Conservation (phyloP, 1,284 basidiomycete genomes). For the Trichosporon sp. region DNA sequence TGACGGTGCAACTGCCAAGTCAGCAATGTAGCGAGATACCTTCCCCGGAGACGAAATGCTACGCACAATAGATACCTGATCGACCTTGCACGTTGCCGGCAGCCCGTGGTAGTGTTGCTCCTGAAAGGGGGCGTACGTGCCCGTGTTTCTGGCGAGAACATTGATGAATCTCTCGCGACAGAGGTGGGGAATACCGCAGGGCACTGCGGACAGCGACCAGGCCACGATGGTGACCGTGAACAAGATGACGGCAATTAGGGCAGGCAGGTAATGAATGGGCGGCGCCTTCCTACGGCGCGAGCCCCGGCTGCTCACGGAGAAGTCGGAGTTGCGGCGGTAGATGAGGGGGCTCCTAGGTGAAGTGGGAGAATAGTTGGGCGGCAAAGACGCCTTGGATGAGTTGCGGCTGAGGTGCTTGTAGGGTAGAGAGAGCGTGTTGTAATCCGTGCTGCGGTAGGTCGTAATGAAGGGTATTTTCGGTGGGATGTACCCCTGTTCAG, state of each 20-base stretch:
- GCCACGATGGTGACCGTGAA: background rate
- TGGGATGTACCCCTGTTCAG: background rate
- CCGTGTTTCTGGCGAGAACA: constrained; percentile 22
- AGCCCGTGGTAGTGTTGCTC: constrained; percentile 26
- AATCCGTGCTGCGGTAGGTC: background rate
- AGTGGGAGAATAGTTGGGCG: background rate
- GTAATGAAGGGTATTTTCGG: background rate
- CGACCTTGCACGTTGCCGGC: constrained; percentile 39
- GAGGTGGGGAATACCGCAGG: background rate
- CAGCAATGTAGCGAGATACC: background rate
- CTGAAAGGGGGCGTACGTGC: constrained; percentile 36
- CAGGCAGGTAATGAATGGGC: background rate
- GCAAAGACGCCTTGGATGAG: background rate
- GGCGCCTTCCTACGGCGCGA: background rate
- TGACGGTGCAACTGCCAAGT: constrained; percentile 70
- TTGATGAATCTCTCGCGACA: background rate
- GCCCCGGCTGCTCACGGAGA: background rate
- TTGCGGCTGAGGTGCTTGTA: background rate
- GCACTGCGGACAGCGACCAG: background rate
- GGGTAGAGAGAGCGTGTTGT: background rate
- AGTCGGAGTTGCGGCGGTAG: background rate
- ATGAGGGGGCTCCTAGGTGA: background rate
- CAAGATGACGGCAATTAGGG: background rate
- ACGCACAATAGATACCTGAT: constrained; percentile 45
- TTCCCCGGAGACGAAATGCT: background rate